These are phyloP conservation scores for Furcasterigmium furcatum DNA, from an alignment of 2,329 filamentous ascomycete species.

Conservation along the genomic window DNA sequence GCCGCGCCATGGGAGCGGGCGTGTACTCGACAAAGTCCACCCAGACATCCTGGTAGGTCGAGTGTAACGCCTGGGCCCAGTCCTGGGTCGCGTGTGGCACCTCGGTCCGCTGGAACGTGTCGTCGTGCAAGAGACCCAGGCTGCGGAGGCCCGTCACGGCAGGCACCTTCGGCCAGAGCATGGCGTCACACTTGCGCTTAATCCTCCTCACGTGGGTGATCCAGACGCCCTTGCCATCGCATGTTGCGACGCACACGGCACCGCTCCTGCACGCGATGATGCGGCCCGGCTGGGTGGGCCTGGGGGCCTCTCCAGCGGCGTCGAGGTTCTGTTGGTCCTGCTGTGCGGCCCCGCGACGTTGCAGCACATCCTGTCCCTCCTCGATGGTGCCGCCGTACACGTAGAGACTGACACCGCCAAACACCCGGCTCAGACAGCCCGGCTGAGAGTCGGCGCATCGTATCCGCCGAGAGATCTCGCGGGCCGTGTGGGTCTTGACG, in stretches of 20 bases:
- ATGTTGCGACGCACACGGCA: slow-evolving; percentile 30
- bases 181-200: slow-evolving; percentile 30
- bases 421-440: slow-evolving; percentile 30
- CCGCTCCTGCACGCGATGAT: slow-evolving; percentile 31
- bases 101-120: slow-evolving; percentile 11
- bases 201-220: slow-evolving; percentile 34
- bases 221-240: slow-evolving; percentile 35
- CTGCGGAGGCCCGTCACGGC: slow-evolving; percentile 27
- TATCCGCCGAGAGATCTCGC: slow-evolving; percentile 36
- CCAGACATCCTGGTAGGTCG: slow-evolving; percentile 35
- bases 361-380: slow-evolving; percentile 16
- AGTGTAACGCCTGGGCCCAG: slow-evolving; percentile 21
- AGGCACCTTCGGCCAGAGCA: slow-evolving; percentile 37
- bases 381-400: slow-evolving; percentile 38
- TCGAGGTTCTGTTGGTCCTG: too few species aligned
- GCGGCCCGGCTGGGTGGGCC: slow-evolving; percentile 14
- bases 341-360: background rate
- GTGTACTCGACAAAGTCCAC: slow-evolving; percentile 28
- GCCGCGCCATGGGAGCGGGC: too few species aligned
- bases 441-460: slow-evolving; percentile 38
- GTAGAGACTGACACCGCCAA: slow-evolving; percentile 29
- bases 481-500: slow-evolving; percentile 24
- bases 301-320: too few species aligned
- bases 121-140: slow-evolving; percentile 23
- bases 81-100: slow-evolving; percentile 12